Conservation (phyloP, 306 rosid genomes). For the Datisca glomerata region DNA sequence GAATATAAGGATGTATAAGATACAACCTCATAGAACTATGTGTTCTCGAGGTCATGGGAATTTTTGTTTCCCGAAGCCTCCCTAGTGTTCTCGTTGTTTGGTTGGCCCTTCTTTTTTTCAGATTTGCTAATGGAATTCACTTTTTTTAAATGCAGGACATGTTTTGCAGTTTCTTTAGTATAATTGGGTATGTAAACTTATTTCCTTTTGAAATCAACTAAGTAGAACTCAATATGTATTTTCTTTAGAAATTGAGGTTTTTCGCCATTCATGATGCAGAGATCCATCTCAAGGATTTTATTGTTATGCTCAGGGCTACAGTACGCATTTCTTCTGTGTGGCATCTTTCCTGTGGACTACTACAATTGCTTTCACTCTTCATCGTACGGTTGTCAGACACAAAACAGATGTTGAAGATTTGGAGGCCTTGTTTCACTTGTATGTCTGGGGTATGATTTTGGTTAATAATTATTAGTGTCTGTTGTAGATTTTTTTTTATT, state of each 20-base stretch:
- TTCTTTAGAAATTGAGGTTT: too few relatives aligned
- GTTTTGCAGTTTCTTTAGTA: conserved; percentile 97
- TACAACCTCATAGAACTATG: too few relatives aligned
- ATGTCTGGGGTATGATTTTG: conserved; percentile 84
- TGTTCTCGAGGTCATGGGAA: too few relatives aligned
- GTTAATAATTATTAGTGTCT: not conserved
- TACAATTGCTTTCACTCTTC: conserved; percentile 91
- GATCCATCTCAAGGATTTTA: conserved; percentile 84
- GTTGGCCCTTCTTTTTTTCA: too few relatives aligned
- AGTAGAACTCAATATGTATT: too few relatives aligned
- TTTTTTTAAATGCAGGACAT: conserved; percentile 61
- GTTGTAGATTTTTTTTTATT: too few relatives aligned
- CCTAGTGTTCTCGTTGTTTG: too few relatives aligned
- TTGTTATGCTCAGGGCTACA: conserved; percentile 84
- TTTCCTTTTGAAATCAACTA: too few relatives aligned
- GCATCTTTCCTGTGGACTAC: conserved; percentile 99
- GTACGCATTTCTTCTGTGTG: conserved; percentile 91
- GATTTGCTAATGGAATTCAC: conserved; percentile 19
- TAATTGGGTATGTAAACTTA: conserved; percentile 60
- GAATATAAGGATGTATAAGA: too few relatives aligned
- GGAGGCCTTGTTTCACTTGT: conserved; percentile 95
- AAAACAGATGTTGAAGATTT: conserved; percentile 95
- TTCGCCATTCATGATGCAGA: conserved; percentile 40
- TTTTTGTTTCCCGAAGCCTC: too few relatives aligned
- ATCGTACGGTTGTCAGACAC: conserved; percentile 90